Evolutionary conservation across 176 grass and related monocot genomes (phyloP).

Genomic region (Zoysia japonica): DNA sequence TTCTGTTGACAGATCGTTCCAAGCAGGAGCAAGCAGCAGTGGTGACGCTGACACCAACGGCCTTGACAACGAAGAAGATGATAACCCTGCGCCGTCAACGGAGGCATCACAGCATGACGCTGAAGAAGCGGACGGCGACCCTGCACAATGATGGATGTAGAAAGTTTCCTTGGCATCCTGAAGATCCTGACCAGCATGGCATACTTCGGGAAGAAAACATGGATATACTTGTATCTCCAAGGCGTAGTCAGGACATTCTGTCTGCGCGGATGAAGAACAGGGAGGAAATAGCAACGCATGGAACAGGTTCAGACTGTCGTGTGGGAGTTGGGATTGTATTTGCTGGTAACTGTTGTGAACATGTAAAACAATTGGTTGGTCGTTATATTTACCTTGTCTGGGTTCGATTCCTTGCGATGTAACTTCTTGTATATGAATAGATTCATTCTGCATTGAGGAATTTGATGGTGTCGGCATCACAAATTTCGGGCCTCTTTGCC

Average conservation of each 20-base stretch:
- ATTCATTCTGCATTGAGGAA: conserved; percentile 6
- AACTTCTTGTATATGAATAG: conserved; percentile 28
- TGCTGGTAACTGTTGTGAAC: conserved; percentile 24
- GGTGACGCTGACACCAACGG: conserved; percentile 8
- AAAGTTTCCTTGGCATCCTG: conserved; percentile 3
- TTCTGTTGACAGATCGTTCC: neutral
- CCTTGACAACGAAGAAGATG: conserved; percentile 8
- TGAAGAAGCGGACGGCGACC: conserved; percentile 15
- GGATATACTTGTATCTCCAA: neutral
- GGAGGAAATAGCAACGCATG: neutral
- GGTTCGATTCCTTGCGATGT: conserved; percentile 41
- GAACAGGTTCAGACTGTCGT: conserved; percentile 12
- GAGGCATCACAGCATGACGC: conserved; percentile 39
- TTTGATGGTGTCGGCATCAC: neutral
- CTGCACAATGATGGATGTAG: conserved; percentile 22
- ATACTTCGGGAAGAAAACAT: conserved; percentile 24
- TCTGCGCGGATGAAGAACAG: conserved; percentile 16
- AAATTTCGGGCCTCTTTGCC: too few relatives aligned
- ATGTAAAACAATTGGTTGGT: conserved; percentile 25
- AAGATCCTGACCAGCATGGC: conserved; percentile 11
- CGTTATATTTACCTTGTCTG: conserved; percentile 20
- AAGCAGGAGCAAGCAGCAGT: conserved; percentile 5
- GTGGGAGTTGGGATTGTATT: neutral
- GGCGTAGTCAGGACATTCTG: conserved; percentile 39
- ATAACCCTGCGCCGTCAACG: neutral